These are phyloP conservation scores for Coemansia sp. DNA, from an alignment of 192 early-diverging fungal species.

Conservation along the genomic window DNA sequence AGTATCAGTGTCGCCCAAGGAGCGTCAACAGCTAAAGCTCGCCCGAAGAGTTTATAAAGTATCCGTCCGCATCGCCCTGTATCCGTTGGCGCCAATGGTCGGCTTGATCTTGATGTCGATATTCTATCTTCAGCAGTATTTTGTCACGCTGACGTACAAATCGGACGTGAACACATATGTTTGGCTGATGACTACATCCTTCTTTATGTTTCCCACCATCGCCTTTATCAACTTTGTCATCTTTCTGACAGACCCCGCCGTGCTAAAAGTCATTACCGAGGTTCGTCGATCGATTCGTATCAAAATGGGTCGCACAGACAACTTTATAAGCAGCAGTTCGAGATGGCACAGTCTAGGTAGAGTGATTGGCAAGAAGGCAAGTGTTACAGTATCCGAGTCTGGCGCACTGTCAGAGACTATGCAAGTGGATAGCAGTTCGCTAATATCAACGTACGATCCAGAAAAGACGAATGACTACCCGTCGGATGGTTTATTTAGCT, in stretches of 20 bases:
- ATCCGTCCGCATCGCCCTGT: constrained; percentile 40
- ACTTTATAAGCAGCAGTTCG: not conserved
- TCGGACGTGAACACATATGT: constrained; percentile 5
- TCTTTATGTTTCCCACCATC: constrained; percentile 8
- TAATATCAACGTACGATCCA: not conserved
- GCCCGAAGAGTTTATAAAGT: constrained; percentile 30
- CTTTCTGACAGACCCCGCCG: constrained; percentile 30
- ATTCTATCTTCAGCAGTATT: constrained; percentile 24
- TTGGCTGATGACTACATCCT: not conserved
- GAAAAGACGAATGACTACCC: not conserved
- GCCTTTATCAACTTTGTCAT: constrained; percentile 28
- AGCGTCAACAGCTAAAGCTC: constrained; percentile 20
- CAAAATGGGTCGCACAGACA: not conserved
- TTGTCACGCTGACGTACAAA: constrained; percentile 18
- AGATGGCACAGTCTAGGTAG: not conserved
- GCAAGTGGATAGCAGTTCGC: constrained; percentile 1
- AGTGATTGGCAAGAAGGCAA: not conserved
- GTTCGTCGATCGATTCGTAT: constrained; percentile 1
- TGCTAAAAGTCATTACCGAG: constrained; percentile 18
- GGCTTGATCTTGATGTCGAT: constrained; percentile 13
- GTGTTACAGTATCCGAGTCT: constrained; percentile 13
- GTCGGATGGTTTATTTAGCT: not conserved
- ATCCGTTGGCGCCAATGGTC: constrained; percentile 23
- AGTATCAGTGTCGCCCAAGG: constrained; percentile 11
- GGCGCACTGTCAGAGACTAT: not conserved